Percentiles rank a stretch among this genome's conserved stretches.
phyloP scores from a whole-genome alignment of 1,284 basidiomycete species.

The Ustilago nuda region DNA sequence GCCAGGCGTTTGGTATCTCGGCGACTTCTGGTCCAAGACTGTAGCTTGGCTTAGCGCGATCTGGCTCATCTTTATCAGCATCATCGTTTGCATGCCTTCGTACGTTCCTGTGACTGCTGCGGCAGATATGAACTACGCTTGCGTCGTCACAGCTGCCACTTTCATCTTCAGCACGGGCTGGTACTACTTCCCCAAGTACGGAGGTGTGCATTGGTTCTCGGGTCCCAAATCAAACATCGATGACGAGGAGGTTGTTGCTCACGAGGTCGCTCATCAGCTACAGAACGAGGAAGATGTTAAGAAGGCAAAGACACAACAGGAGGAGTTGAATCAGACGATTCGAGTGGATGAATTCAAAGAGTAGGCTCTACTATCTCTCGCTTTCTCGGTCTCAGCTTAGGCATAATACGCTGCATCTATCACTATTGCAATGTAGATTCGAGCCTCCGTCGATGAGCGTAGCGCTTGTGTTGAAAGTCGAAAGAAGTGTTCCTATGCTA shows the following conservation, averaged over 20 bases:
- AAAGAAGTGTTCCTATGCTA: too few species aligned
- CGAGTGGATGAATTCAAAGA: conserved; percentile 36
- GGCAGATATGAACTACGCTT: conserved; percentile 53
- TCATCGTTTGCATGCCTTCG: conserved; percentile 50
- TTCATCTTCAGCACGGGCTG: conserved; percentile 43
- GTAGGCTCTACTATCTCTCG: conserved; percentile 3
- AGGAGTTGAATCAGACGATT: conserved; percentile 27
- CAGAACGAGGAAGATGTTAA: conserved; percentile 28
- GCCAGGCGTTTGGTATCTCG: conserved; percentile 47
- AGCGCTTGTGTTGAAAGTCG: too few species aligned
- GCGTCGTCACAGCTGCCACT: conserved; percentile 45
- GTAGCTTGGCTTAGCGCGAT: conserved; percentile 38
- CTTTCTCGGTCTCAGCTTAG: background rate
- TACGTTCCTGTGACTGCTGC: conserved; percentile 42
- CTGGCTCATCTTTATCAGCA: conserved; percentile 48
- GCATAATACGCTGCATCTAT: background rate
- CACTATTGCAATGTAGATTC: background rate
- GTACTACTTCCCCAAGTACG: conserved; percentile 53
- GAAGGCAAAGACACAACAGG: conserved; percentile 32
- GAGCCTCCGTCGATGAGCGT: too few species aligned
- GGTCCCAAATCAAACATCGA: conserved; percentile 51
- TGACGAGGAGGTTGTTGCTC: conserved; percentile 35
- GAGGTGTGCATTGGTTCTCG: conserved; percentile 48
- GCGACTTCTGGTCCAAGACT: conserved; percentile 46
- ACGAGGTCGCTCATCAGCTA: conserved; percentile 22